Base-by-base conservation (phyloP, 257 asterid species). In the Euphrasia confusa region DNA sequence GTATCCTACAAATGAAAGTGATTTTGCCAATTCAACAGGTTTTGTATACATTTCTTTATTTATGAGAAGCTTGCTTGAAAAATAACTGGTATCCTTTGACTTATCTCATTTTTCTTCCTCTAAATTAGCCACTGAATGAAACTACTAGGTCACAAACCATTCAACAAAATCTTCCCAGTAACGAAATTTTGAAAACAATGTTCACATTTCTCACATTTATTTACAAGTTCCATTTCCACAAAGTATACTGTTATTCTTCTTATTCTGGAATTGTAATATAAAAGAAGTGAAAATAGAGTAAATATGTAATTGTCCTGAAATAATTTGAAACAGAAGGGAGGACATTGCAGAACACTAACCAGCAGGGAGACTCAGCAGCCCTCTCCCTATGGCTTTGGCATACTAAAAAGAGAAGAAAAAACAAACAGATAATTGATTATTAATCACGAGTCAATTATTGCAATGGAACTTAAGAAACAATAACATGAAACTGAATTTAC, bases 341-440 rank as follows among this genome's bases (percentile, higher is more conserved):
- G 56, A 68, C n/a, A 70, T 56, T 33, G 26, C 30, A 45, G 32
- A 30, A 5, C 45, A 73, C 84, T 80, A 61, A 88, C 98, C 98
- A 58, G 79, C 82, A 61, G 90, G 92, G 58, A 91, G 88, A 45
- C 83, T 83, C 73, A 91, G 64, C 53, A 91, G 68, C 58, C 96
- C 96, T 77, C 81, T 84, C 28, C 65, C 73, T 21, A 84, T 65
- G 56, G 98, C 95, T 84, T 66, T 86, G 63, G 74, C 60, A 65
- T 85, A 85, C 96, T 85, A 84, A 48, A 54, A 62, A 56, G 44
- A 42, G 56, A 5, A 59, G 68, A 18, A n/a, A 45, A 66, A 44
- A 39, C 42, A 7, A 42, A 10, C 39, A 1, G 14, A 44, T 52
- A 15, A 15, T 3, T 52, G 18, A 18, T 42, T 15, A 40, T 5